These are phyloP conservation scores for Ananas comosus DNA, from an alignment of 176 grass and related monocot species.

Conservation along the genomic window DNA sequence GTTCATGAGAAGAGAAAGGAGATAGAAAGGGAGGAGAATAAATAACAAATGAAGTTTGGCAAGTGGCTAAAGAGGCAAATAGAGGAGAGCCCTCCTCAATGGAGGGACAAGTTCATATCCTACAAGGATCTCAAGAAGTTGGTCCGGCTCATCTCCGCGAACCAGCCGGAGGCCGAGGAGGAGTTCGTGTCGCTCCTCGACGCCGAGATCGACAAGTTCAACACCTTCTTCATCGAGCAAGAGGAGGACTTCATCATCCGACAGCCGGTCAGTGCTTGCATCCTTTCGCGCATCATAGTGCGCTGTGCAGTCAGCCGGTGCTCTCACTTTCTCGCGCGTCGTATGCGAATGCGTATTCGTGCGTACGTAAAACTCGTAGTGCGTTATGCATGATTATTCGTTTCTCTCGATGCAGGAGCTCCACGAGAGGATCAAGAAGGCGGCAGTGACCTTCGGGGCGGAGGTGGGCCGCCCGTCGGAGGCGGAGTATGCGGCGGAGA, in stretches of 20 bases:
- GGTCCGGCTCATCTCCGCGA: slow-evolving; percentile 44
- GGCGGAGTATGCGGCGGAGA: slow-evolving; percentile 30
- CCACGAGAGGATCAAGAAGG: slow-evolving; percentile 44
- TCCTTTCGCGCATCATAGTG: no score
- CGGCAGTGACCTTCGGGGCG: slow-evolving; percentile 12
- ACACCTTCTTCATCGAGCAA: slow-evolving; percentile 83
- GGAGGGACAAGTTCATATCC: slow-evolving; percentile 62
- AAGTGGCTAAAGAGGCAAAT: slow-evolving; percentile 86
- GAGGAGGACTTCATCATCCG: slow-evolving; percentile 90
- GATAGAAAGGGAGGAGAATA: not conserved
- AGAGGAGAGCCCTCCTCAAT: slow-evolving; percentile 83
- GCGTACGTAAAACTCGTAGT: not conserved
- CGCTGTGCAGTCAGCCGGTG: no score
- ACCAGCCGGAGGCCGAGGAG: slow-evolving; percentile 29
- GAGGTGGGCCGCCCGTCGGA: not conserved
- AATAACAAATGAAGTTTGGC: slow-evolving; percentile 68
- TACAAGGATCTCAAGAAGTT: slow-evolving; percentile 92
- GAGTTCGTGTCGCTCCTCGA: slow-evolving; percentile 56
- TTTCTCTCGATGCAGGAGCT: slow-evolving; percentile 29
- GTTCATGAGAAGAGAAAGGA: not conserved
- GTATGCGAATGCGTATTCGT: no score
- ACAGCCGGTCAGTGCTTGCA: slow-evolving; percentile 24
- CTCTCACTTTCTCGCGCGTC: no score
- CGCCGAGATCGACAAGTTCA: slow-evolving; percentile 88
- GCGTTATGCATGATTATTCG: not conserved